A percentile compares a stretch with the other conserved stretches of the same genome.
Conservation (phyloP, 306 rosid species). For the Prunus padus region DNA sequence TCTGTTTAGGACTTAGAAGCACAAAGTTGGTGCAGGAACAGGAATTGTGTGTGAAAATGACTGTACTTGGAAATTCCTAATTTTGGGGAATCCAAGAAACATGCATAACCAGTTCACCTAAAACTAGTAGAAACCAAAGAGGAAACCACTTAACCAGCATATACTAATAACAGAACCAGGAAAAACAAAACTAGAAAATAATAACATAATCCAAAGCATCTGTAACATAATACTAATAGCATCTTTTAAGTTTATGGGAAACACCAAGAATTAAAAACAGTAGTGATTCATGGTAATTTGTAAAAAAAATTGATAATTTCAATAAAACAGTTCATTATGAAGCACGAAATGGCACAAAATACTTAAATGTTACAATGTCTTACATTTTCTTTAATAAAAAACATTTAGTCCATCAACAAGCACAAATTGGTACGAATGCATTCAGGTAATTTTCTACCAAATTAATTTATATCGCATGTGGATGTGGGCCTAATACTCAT, state of each 20-base stretch:
- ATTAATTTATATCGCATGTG: neutral
- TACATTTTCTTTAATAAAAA: neutral
- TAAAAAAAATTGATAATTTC: neutral
- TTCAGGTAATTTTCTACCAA: neutral
- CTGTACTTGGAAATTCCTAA: neutral
- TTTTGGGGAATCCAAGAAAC: neutral
- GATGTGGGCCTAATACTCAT: neutral
- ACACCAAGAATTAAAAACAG: neutral
- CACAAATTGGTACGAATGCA: neutral
- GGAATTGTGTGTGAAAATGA: neutral
- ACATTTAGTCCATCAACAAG: conserved; percentile 1
- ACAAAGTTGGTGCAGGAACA: neutral
- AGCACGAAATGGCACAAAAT: neutral
- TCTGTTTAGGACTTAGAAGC: neutral
- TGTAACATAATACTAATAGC: neutral
- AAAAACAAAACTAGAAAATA: neutral
- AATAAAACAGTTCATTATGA: neutral
- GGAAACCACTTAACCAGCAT: neutral
- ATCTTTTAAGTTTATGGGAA: neutral
- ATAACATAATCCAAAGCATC: neutral
- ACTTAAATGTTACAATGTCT: neutral
- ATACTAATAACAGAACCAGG: neutral
- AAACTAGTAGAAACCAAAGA: neutral
- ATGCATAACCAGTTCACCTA: neutral
- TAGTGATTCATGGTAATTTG: neutral